Conservation (phyloP, 352 stramenopile species). For the Hyphochytrium catenoides region DNA sequence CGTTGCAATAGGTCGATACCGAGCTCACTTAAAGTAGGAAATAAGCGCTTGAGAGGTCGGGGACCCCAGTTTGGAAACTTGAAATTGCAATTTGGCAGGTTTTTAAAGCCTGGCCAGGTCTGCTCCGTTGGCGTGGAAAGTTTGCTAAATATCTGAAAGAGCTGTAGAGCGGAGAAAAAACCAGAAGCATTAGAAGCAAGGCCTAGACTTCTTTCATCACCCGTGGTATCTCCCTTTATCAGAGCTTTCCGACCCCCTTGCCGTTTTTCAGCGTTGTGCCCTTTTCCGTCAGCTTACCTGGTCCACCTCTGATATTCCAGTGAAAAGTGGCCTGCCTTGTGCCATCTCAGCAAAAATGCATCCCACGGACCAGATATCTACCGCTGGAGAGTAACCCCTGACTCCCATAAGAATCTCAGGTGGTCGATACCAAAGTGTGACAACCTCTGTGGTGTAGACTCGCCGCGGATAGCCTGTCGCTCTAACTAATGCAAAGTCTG, state of each 20-base stretch:
- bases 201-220: background rate
- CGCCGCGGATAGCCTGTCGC: constrained; percentile 53
- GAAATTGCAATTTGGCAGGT: background rate
- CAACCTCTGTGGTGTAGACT: constrained; percentile 69
- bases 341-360: constrained; percentile 97
- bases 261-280: background rate
- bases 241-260: background rate
- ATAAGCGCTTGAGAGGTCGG: constrained; percentile 31
- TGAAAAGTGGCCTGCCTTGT: constrained; percentile 50
- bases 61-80: constrained; percentile 92
- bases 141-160: constrained; percentile 15
- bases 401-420: constrained; percentile 69
- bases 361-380: constrained; percentile 82
- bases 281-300: constrained; percentile 37
- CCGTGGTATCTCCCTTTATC: constrained; percentile 4
- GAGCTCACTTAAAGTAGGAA: constrained; percentile 25
- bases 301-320: constrained; percentile 43
- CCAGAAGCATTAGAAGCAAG: constrained; percentile 11
- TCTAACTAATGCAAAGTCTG: constrained; percentile 64
- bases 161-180: constrained; percentile 15
- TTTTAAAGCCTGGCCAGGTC: constrained; percentile 9
- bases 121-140: constrained; percentile 13
- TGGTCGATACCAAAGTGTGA: constrained; percentile 69
- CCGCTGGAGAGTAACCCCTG: constrained; percentile 41
- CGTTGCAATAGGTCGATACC: constrained; percentile 38